Percentiles rank a stretch among this genome's conserved stretches.
phyloP scores from a whole-genome alignment of 441 rosid species.

The Omphalea diandra region DNA sequence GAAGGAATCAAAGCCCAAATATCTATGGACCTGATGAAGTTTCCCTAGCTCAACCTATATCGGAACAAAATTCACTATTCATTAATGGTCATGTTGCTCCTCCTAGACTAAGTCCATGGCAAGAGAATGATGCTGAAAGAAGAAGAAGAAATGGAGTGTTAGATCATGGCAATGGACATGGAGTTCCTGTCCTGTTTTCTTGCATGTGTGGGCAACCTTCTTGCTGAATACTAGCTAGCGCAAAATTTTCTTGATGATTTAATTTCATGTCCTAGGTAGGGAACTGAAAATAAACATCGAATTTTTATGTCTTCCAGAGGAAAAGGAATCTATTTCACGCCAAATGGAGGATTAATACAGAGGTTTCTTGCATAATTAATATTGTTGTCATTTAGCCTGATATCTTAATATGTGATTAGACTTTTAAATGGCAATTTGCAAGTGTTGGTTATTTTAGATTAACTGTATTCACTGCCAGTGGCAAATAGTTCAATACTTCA shows the following conservation, averaged over 20 bases:
- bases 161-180: slow-evolving; percentile 33
- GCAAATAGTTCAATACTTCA: background rate
- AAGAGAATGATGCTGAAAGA: slow-evolving; percentile 16
- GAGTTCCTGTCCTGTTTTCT: slow-evolving; percentile 37
- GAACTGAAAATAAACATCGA: background rate
- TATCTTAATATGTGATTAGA: background rate
- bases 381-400: slow-evolving; percentile 1
- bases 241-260: slow-evolving; percentile 11
- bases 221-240: slow-evolving; percentile 1
- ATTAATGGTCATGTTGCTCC: slow-evolving; percentile 31
- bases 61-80: slow-evolving; percentile 27
- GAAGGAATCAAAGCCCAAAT: slow-evolving; percentile 28
- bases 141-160: slow-evolving; percentile 26
- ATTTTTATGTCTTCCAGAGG: slow-evolving; percentile 4
- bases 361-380: background rate
- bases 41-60: slow-evolving; percentile 22
- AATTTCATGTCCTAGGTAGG: slow-evolving; percentile 11
- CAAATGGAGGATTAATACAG: background rate
- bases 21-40: slow-evolving; percentile 31
- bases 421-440: background rate
- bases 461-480: background rate
- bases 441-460: background rate
- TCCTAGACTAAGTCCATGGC: slow-evolving; percentile 14
- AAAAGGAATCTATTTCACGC: background rate
- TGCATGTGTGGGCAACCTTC: slow-evolving; percentile 41